These are phyloP conservation scores for Fusarium tupiense DNA, from an alignment of 2,329 filamentous ascomycete genomes.

Conservation along the genomic window DNA sequence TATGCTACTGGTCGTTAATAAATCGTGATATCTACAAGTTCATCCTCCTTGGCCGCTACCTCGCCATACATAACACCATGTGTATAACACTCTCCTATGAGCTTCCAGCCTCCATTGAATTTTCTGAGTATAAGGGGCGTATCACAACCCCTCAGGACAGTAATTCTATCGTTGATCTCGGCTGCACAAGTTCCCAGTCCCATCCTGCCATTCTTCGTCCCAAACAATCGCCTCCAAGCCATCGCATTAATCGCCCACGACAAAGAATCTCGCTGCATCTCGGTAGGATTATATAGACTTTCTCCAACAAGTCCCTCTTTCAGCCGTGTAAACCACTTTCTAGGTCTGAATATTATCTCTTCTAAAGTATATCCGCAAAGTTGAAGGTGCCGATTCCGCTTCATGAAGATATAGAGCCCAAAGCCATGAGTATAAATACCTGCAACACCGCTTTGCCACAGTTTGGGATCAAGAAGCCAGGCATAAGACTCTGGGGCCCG, in stretches of 20 bases:
- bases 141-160: background rate
- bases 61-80: conserved; percentile 18
- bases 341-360: background rate
- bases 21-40: background rate
- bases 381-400: background rate
- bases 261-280: background rate
- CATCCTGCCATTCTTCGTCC: background rate
- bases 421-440: background rate
- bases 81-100: background rate
- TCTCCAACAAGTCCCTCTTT: background rate
- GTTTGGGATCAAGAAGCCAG: background rate
- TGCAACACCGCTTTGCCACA: background rate
- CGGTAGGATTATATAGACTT: background rate
- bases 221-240: background rate
- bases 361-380: background rate
- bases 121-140: background rate
- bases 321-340: background rate
- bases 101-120: background rate
- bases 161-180: background rate
- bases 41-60: rapidly evolving
- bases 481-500: background rate
- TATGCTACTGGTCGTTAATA: background rate
- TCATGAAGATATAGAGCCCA: background rate
- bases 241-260: conserved; percentile 10
- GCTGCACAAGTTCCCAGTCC: background rate